These are phyloP conservation scores for Bruguiera gymnorhiza DNA, from an alignment of 345 rosid species.

Conservation along the genomic window DNA sequence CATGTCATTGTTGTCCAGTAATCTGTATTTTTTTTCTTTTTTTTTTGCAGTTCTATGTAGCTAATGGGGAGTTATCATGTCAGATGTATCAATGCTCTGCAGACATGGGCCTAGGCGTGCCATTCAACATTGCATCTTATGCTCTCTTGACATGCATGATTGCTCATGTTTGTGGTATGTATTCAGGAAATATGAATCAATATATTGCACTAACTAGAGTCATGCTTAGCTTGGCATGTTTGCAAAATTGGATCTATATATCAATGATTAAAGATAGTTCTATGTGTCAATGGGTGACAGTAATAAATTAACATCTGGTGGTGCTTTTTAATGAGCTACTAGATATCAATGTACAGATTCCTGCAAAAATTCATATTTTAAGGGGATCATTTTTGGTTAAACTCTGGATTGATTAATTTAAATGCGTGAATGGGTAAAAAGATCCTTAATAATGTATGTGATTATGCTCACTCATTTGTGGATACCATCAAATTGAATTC, in stretches of 20 bases:
- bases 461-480: no score
- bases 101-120: conserved; percentile 97
- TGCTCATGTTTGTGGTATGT: conserved; percentile 90
- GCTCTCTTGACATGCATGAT: conserved; percentile 86
- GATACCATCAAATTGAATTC: no score
- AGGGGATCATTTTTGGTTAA: not conserved
- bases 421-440: not conserved
- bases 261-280: not conserved
- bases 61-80: conserved; percentile 87
- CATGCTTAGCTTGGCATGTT: not conserved
- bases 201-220: not conserved
- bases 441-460: not conserved
- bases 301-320: not conserved
- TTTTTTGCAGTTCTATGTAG: conserved; percentile 68
- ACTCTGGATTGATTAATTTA: not conserved
- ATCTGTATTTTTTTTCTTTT: not conserved
- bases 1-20: not conserved
- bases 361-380: not conserved
- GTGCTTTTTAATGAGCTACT: not conserved
- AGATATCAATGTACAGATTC: not conserved
- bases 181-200: not conserved
- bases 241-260: no score
- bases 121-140: conserved; percentile 94
- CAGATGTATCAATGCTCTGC: conserved; percentile 99
- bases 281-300: not conserved